phyloP scores from a whole-genome alignment of 352 stramenopile species.

The Pythium pyrilobum region DNA sequence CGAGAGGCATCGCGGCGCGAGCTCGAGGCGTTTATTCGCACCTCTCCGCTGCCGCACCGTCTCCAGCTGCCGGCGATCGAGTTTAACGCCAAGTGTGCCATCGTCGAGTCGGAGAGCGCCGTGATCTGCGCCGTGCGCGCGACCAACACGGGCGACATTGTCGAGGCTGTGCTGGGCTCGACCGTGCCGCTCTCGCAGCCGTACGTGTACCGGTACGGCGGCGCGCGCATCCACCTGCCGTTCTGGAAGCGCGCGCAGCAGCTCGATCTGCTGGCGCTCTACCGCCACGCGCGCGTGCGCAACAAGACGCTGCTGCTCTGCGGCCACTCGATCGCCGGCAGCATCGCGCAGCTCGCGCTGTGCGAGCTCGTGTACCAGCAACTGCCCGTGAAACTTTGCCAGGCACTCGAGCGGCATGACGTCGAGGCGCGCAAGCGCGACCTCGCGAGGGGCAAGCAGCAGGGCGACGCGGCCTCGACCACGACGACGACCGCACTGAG shows the following conservation, averaged over 20 bases:
- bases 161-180: constrained; percentile 68
- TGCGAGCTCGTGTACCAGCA: constrained; percentile 73
- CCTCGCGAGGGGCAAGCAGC: background rate
- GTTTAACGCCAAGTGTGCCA: constrained; percentile 45
- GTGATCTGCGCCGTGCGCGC: constrained; percentile 67
- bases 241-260: constrained; percentile 71
- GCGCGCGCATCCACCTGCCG: constrained; percentile 64
- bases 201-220: constrained; percentile 67
- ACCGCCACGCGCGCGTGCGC: constrained; percentile 33
- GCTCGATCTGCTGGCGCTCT: constrained; percentile 45
- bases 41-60: constrained; percentile 62
- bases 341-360: constrained; percentile 73
- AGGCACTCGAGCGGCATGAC: constrained; percentile 60
- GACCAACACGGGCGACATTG: constrained; percentile 49
- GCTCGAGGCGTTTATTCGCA: constrained; percentile 50
- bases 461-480: background rate
- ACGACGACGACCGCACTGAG: background rate
- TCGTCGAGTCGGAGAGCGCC: constrained; percentile 56
- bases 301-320: constrained; percentile 72
- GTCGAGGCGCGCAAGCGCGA: constrained; percentile 35
- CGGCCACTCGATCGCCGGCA: constrained; percentile 79
- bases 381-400: constrained; percentile 37
- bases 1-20: constrained; percentile 22
- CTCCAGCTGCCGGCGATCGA: constrained; percentile 49
- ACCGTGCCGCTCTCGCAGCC: constrained; percentile 55